Base-by-base conservation (phyloP, 768 basidiomycete species). In the Russula sp. region DNA sequence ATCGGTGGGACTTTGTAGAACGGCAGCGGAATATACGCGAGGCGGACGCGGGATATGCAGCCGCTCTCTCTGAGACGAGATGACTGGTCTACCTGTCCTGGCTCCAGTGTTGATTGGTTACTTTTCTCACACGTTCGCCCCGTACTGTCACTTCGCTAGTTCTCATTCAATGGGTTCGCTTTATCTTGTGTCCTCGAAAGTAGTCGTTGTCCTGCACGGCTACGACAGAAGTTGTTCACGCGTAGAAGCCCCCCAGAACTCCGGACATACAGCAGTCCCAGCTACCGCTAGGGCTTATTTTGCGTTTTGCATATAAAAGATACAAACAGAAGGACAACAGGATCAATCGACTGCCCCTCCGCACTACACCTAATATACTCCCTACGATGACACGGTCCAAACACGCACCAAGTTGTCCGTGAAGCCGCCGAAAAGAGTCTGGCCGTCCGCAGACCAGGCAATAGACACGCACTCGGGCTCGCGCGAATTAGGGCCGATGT, bases 381-480 rank as follows among this genome's bases (percentile, higher is more conserved):
- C 72, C 72, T 75, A 81, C 71, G 77, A 71, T 60, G 81, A 82
- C 67, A 95, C 92, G 70, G 85, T 87, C 92, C 90, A 95, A 74
- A 93, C 90, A 68, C 93, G 89, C 73, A 97, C 86, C 67, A 84
- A 81, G 79, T 96, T 88, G 77, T 98, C 95, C 57, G 92, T 92
- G 84, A 93, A 96, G 63, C 96, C 96, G 75, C 90, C 93, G 74
- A 95, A 98, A 64, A 99, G 82, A 56, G 92, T 95, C 79, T 97
- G 93, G 60, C 97, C 97, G 75, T 97, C 95, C 50, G 96, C 87
- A 58, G 94, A 97, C 97, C 97, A 99, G 64, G 97, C 91, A 69
- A 98, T 90, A 55, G 95, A 98, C 48, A 95, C 88, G 75, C 92
- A 94, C 77, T 97, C 93, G 41, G 93, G 90, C 68, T 91, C 84